Conservation (phyloP, 805 yeast species). For the Nakazawaea holstii region DNA sequence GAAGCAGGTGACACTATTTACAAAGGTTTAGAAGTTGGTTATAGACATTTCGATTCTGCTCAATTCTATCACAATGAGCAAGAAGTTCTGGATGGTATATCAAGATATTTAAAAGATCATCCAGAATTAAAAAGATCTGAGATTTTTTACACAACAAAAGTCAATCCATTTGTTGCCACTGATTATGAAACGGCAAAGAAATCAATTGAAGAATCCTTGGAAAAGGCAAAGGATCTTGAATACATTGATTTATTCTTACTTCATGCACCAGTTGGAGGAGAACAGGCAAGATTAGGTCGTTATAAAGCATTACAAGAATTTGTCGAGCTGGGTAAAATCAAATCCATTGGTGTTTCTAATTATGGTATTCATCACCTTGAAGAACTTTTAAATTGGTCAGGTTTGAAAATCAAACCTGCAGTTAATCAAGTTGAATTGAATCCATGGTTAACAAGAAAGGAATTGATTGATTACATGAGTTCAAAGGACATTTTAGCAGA, state of each 20-base stretch:
- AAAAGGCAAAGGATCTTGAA: slow-evolving; percentile 34
- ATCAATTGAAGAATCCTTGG: slow-evolving; percentile 38
- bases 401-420: slow-evolving; percentile 36
- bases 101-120: slow-evolving; percentile 26
- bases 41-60: slow-evolving; percentile 74
- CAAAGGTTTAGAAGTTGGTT: slow-evolving; percentile 58
- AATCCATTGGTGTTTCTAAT: slow-evolving; percentile 60
- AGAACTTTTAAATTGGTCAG: slow-evolving; percentile 44
- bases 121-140: slow-evolving; percentile 28
- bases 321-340: slow-evolving; percentile 43
- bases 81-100: slow-evolving; percentile 57
- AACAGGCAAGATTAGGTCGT: slow-evolving; percentile 37
- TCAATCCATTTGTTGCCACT: slow-evolving; percentile 21
- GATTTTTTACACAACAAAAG: slow-evolving; percentile 36
- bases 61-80: slow-evolving; percentile 58
- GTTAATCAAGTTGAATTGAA: slow-evolving; percentile 47
- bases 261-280: slow-evolving; percentile 47
- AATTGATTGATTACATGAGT: slow-evolving; percentile 37
- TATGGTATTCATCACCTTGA: slow-evolving; percentile 52
- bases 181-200: slow-evolving; percentile 33
- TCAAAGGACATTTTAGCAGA: slow-evolving; percentile 44
- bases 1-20: slow-evolving; percentile 40
- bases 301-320: slow-evolving; percentile 55
- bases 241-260: slow-evolving; percentile 52
- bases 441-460: slow-evolving; percentile 43